These are phyloP conservation scores for Diutina scorzettiae DNA, from an alignment of 1,139 yeast genomes.

Conservation along the genomic window DNA sequence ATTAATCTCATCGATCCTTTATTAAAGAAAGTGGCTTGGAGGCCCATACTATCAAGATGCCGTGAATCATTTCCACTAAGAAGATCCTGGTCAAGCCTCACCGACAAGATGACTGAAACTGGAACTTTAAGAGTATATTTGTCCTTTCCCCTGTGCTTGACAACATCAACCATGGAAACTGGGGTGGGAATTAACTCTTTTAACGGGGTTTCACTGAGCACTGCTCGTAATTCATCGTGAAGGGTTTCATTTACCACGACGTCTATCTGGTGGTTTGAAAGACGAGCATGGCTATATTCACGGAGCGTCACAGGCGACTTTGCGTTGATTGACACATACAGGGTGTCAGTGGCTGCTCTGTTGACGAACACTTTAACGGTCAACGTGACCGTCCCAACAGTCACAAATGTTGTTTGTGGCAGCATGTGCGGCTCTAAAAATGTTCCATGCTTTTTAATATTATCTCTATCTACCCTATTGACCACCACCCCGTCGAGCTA, in stretches of 20 bases:
- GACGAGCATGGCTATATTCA: constrained; percentile 3
- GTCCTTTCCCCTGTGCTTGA: neutral
- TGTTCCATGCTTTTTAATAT: no score
- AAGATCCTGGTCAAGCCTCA: neutral
- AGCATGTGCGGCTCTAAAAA: neutral
- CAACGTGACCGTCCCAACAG: neutral
- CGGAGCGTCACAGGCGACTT: neutral
- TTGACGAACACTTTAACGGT: constrained; percentile 3
- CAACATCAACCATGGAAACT: neutral
- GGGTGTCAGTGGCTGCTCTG: neutral
- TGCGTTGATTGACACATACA: constrained; percentile 1
- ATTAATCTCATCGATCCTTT: neutral
- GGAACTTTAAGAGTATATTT: neutral
- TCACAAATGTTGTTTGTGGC: constrained; percentile 1
- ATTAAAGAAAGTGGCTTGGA: neutral
- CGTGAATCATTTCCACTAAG: neutral
- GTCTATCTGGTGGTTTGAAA: neutral
- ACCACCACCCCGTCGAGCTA: neutral
- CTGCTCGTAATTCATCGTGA: neutral
- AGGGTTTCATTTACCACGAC: neutral
- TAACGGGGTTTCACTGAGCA: neutral
- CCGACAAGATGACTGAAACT: neutral
- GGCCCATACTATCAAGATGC: neutral
- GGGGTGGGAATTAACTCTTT: neutral
- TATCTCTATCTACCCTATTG: neutral